Evolutionary conservation across 805 yeast species (phyloP), one percentile per base, ranked within the genome.

Genomic region (Starmerella apicola): DNA sequence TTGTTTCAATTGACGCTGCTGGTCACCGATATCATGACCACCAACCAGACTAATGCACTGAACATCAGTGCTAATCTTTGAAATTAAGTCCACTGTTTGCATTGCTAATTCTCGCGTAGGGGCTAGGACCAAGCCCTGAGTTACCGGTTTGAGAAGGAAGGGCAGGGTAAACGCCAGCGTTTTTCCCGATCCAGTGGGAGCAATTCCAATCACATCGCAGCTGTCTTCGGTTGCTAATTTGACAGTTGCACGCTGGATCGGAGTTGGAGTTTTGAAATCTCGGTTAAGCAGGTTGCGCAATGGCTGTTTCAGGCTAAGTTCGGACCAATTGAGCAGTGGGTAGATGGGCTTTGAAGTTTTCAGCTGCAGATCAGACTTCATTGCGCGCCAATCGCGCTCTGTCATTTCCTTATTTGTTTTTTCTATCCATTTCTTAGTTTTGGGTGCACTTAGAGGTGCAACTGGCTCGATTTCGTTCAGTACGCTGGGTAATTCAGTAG

Each of bases 121-220:
- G 0, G 88, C 95, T 37, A 88, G 59, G 3, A 88, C 68, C 18
- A 91, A 58, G 0, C 79, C 8, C 63, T 58, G 53, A 58, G 70
- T 60, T 60, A 46, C 13, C 79, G 62, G 47, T 73, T 75, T 2
- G 74, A 56, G 8, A 81, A 54, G 37, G 6, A 83, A 59, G 0
- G 98, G 97, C 2, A 88, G 58, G 9, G 81, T 56, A 58, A 78
- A 88, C 2, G 93, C 79, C 10, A 86, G 64, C 0, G 98, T 88
- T 56, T 91, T 88, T 51, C 98, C 98, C 1, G 94, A 81, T 10
- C 98, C 98, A 0, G 98, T 88, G 50, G 85, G 85, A 0, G 97
- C 96, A n/a, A 86, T 71, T 12, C 95, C 97, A 17, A 86, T 67
- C 2, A 82, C 65, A 56, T 88, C 95, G n/a, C n/a, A n/a, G 19